Conservation (phyloP, 257 asterid species). For the Leptodermis oblonga region DNA sequence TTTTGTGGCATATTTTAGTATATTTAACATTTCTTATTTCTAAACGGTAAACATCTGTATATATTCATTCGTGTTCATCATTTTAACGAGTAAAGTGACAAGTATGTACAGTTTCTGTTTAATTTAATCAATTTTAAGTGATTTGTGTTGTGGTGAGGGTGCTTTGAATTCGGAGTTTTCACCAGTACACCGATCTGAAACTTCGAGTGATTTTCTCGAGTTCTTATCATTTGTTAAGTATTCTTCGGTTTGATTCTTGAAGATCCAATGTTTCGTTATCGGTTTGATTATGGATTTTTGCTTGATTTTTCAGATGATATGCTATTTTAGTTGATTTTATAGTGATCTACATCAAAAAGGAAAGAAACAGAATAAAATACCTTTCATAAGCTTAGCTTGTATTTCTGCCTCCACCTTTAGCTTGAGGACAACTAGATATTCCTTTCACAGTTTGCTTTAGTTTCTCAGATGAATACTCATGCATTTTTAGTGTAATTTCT, state of each 20-base stretch:
- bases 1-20: neutral
- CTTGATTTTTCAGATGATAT: neutral
- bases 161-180: neutral
- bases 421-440: neutral
- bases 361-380: neutral
- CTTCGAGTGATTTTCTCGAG: neutral
- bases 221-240: neutral
- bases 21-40: neutral
- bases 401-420: neutral
- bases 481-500: neutral
- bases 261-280: neutral
- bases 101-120: neutral
- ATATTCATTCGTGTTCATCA: neutral
- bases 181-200: neutral
- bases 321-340: no score
- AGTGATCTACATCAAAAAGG: neutral
- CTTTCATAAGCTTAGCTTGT: neutral
- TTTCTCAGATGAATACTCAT: neutral
- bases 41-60: neutral
- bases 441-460: neutral
- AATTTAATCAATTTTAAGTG: neutral
- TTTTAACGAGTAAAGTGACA: neutral
- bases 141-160: neutral
- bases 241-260: neutral
- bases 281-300: neutral